Evolutionary conservation across 2,329 filamentous ascomycete genomes (phyloP).

Genomic region (Fusarium begoniae): DNA sequence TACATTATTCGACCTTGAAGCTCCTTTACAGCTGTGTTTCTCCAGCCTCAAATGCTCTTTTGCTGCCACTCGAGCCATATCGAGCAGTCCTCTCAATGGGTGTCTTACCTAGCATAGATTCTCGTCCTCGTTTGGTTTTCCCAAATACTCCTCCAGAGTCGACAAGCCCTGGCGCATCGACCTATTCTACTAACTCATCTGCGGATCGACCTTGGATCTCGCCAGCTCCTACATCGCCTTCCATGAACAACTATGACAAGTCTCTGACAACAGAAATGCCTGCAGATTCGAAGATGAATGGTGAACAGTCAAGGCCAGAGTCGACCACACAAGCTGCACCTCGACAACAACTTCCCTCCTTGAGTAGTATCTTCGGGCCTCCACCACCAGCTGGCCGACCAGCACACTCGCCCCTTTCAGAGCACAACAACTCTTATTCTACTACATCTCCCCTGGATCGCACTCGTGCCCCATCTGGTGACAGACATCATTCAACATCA

Average conservation of each 20-base stretch:
- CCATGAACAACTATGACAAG: constrained; percentile 68
- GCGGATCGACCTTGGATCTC: constrained; percentile 58
- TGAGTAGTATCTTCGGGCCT: constrained; percentile 66
- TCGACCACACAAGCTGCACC: constrained; percentile 41
- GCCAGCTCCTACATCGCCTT: constrained; percentile 55
- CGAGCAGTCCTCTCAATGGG: constrained; percentile 61
- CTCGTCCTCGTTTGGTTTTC: constrained; percentile 59
- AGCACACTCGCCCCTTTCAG: constrained; percentile 57
- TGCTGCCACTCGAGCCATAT: constrained; percentile 41
- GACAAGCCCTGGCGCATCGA: constrained; percentile 61
- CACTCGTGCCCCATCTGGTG: constrained; percentile 53
- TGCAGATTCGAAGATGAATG: constrained; percentile 50
- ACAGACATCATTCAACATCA: constrained; percentile 53
- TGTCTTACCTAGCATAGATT: constrained; percentile 61
- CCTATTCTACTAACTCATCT: constrained; percentile 56
- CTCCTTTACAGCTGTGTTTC: constrained; percentile 23
- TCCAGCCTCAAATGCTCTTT: constrained; percentile 35
- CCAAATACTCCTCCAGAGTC: constrained; percentile 65
- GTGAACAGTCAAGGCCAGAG: constrained; percentile 50
- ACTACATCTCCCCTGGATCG: constrained; percentile 59
- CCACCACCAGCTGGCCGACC: constrained; percentile 55
- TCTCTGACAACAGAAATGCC: constrained; percentile 55
- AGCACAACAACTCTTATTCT: constrained; percentile 55
- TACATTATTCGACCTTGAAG: constrained; percentile 29
- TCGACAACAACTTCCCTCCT: constrained; percentile 62